phyloP scores from a whole-genome alignment of 495 filamentous ascomycete genomes.

The Penicillium steckii region DNA sequence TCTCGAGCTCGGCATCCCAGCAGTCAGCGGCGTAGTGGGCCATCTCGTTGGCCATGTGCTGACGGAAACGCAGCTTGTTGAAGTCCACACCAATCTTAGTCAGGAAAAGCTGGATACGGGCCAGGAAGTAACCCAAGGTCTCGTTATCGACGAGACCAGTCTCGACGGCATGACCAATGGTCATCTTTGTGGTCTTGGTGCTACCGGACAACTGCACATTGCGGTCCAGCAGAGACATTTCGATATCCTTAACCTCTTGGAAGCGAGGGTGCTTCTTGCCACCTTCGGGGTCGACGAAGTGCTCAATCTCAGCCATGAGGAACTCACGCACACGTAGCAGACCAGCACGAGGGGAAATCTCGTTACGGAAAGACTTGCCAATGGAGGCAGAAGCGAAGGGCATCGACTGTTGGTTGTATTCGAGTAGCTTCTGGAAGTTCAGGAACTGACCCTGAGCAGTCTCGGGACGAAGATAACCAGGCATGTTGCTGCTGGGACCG shows the following conservation, averaged over 20 bases:
- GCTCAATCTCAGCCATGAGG: conserved; percentile 74
- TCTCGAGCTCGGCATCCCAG: conserved; percentile 80
- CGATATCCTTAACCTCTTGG: conserved; percentile 58
- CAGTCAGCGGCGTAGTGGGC: conserved; percentile 83
- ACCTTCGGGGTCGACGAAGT: conserved; percentile 69
- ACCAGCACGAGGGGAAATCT: conserved; percentile 67
- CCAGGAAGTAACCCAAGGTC: conserved; percentile 85
- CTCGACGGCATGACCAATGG: conserved; percentile 71
- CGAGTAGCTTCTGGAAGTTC: conserved; percentile 66
- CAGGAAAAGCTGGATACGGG: conserved; percentile 73
- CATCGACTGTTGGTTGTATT: conserved; percentile 70
- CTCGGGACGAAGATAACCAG: conserved; percentile 64
- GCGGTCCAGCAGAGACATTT: conserved; percentile 67
- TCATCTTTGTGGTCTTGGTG: conserved; percentile 57
- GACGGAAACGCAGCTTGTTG: conserved; percentile 75
- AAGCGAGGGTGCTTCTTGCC: conserved; percentile 71
- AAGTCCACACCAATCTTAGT: conserved; percentile 66
- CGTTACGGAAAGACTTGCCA: conserved; percentile 75
- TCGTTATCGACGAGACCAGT: conserved; percentile 74
- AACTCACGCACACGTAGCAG: conserved; percentile 70
- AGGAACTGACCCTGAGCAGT: conserved; percentile 70
- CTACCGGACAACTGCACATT: conserved; percentile 68
- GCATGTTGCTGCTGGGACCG: conserved; percentile 62
- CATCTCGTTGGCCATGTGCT: conserved; percentile 83
- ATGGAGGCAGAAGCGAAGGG: conserved; percentile 74